phyloP scores from a whole-genome alignment of 768 basidiomycete species.

The Ephemerocybe angulata region DNA sequence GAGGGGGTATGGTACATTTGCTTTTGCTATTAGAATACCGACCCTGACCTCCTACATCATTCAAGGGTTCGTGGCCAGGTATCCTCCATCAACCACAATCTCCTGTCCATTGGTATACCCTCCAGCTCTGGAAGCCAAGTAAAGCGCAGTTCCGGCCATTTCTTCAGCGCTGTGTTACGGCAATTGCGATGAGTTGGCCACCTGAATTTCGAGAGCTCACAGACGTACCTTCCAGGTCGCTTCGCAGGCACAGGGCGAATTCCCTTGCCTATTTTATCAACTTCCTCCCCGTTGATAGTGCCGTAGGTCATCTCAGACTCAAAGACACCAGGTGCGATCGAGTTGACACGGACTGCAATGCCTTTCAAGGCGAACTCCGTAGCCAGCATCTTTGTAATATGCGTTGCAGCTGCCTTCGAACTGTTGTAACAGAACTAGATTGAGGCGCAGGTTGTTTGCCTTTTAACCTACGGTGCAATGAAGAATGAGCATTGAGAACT shows the following conservation, averaged over 20 bases:
- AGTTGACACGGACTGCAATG: constrained; percentile 67
- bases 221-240: constrained; percentile 65
- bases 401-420: constrained; percentile 72
- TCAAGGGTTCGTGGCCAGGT: constrained; percentile 65
- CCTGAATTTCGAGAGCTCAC: not conserved
- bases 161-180: constrained; percentile 51
- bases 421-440: constrained; percentile 78
- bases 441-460: not conserved
- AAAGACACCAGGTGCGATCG: constrained; percentile 74
- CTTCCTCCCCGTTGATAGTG: constrained; percentile 41
- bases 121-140: constrained; percentile 70
- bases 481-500: constrained; percentile 27
- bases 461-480: not conserved
- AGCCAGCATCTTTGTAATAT: constrained; percentile 72
- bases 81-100: constrained; percentile 74
- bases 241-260: constrained; percentile 58
- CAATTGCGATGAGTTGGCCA: not conserved
- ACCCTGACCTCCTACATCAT: not conserved
- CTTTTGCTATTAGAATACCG: not conserved
- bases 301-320: constrained; percentile 72
- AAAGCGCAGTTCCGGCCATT: constrained; percentile 75
- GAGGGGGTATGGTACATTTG: not conserved
- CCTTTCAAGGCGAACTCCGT: constrained; percentile 71
- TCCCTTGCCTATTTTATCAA: constrained; percentile 56
- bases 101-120: constrained; percentile 78